A percentile compares a stretch with the other conserved stretches of the same genome.
phyloP scores from a whole-genome alignment of 2,329 filamentous ascomycete genomes.

The Ceratocystiopsis brevicomis region DNA sequence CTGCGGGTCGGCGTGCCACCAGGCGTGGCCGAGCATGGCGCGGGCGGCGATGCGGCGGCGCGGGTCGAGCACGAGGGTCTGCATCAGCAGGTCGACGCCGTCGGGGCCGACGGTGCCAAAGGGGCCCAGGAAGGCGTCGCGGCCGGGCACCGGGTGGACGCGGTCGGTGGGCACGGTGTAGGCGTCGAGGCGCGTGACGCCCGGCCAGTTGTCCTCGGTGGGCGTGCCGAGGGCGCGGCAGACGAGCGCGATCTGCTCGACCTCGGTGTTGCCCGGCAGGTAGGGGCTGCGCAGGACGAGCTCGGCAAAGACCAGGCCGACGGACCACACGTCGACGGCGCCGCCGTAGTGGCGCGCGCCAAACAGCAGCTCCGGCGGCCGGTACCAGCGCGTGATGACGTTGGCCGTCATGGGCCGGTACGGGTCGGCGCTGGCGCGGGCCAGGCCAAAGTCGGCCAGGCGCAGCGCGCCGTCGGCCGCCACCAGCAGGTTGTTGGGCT shows the following conservation, averaged over 20 bases:
- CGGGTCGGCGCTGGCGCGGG: constrained; percentile 74
- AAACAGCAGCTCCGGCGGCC: constrained; percentile 83
- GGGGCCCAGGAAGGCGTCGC: constrained; percentile 52
- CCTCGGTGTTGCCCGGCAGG: constrained; percentile 64
- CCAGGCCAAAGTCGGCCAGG: constrained; percentile 92
- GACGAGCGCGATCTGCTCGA: constrained; percentile 73
- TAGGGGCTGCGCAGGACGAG: constrained; percentile 68
- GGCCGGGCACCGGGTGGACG: constrained; percentile 39
- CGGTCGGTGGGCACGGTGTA: constrained; percentile 49
- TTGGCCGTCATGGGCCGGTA: constrained; percentile 78
- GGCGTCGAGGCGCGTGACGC: constrained; percentile 59
- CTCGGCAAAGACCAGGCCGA: constrained; percentile 85
- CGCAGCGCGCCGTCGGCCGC: constrained; percentile 86
- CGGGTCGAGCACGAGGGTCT: constrained; percentile 74
- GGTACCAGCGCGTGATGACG: constrained; percentile 94
- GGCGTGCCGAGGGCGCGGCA: constrained; percentile 75
- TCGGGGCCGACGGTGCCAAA: constrained; percentile 67
- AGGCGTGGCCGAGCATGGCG: constrained; percentile 62
- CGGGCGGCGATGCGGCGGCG: constrained; percentile 60
- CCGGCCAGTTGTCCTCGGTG: constrained; percentile 88
- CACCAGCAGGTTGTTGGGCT: constrained; percentile 94
- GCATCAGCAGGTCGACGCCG: constrained; percentile 75
- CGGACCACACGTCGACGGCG: constrained; percentile 85
- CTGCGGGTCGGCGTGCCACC: constrained; percentile 69
- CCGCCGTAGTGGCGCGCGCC: constrained; percentile 78